Evolutionary conservation across 371 early-diverging fungal species (phyloP), one percentile per base, ranked within the genome.

Genomic region (Apophysomyces elegans): DNA sequence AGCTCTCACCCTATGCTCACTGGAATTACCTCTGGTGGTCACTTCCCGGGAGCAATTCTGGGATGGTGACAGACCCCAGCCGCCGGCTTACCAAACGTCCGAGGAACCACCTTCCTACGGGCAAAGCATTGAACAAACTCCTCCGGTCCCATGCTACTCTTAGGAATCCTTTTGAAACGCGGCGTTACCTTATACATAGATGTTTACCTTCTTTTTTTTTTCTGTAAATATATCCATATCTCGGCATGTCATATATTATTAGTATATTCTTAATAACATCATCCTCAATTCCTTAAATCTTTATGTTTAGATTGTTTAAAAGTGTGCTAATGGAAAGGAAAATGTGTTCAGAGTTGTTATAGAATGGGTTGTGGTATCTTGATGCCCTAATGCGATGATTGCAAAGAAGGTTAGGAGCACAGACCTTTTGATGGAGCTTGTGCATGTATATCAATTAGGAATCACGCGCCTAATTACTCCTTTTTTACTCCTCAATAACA

Each of bases 1-100:
- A 18, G 56, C 61, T 8, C 59, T 77, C 12, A 70, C 63, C 11
- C 39, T 78, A 9, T 79, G 80, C 60, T 56, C 73, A 1, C 37
- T 82, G n/a, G 83, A 82, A 62, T 58, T 82, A 1, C 83, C 83
- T 21, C 50, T 82, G 18, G 64, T 79, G 6, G 74, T 82, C 13
- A 79, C 83, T 12, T 79, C 83, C 11, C 71, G 83, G 36, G 78
- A 79, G 59, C 75, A 76, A 37, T 58, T 69, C 11, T 81, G 78
- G 81, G 78, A 58, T 56, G 67, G 65, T 26, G 68, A 47, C 21
- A 61, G 64, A 59, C 65, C 66, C 5, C 61, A 46, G 35, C 68
- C 68, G 32, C 80, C 81, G 0, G 70, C 76, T 8, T 82, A 82
- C 50, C 71, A 75, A 7, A 47, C 66, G 2, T 63, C 67, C 2